Percentiles rank a stretch among this genome's conserved stretches.
Evolutionary conservation across 202 grass and related monocot species (phyloP).

Genomic region (Cymbopogon flexuosus): DNA sequence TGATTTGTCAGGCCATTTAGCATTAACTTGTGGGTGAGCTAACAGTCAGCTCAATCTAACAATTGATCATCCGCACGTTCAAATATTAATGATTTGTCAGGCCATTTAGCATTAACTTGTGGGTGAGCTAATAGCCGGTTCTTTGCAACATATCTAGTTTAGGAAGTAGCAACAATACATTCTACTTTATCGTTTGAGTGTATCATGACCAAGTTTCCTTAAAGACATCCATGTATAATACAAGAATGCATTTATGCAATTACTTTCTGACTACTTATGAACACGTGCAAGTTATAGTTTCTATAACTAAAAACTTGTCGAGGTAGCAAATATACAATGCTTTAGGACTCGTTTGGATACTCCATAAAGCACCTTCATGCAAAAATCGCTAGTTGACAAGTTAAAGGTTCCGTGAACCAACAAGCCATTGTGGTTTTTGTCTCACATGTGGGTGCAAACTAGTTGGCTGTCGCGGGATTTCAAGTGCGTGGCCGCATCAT

Average conservation of each 20-base stretch:
- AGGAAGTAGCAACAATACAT: not conserved
- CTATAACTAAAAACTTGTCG: not conserved
- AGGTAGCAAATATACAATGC: not conserved
- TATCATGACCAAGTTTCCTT: not conserved
- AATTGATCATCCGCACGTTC: not conserved
- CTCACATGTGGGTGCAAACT: too few relatives aligned
- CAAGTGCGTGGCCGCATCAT: too few relatives aligned
- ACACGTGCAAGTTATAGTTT: not conserved
- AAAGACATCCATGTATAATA: not conserved
- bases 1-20: not conserved
- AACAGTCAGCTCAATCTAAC: too few relatives aligned
- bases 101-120: too few relatives aligned
- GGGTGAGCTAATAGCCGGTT: too few relatives aligned
- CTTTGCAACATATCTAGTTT: not conserved
- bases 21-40: too few relatives aligned
- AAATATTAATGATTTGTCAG: not conserved
- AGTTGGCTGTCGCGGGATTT: too few relatives aligned
- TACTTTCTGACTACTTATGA: not conserved
- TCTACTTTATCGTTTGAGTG: not conserved
- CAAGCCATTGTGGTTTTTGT: too few relatives aligned
- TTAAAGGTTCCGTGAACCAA: not conserved
- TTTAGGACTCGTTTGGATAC: not conserved
- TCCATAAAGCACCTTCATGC: not conserved
- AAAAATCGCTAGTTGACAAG: not conserved
- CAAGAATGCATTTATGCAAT: not conserved